Base-by-base conservation (phyloP, 2,329 filamentous ascomycete genomes). In the Beauveria sp. region DNA sequence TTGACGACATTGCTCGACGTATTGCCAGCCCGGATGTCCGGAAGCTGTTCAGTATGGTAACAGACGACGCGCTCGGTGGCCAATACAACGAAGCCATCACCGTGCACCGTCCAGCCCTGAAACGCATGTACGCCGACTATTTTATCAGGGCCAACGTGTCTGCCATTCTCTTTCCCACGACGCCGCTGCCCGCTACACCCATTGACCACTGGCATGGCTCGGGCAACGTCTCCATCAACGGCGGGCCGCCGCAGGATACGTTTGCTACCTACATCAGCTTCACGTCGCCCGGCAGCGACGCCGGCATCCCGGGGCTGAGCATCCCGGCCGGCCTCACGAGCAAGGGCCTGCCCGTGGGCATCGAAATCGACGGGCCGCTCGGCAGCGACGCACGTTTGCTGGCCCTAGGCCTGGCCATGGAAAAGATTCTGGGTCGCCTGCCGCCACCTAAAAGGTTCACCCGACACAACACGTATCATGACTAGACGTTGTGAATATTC, bases 131-230 rank as follows among this genome's bases (percentile, higher is more conserved):
- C 43, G 51, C 52, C 9, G 42, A 61, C 22, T 64, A 66, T 43
- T 66, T 66, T 30, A 5, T 18, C 5, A 38, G 22, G 8, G 52
- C 58, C 34, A 47, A 54, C 20, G 51, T 66, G 14, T 61, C 63
- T 22, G 64, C 63, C 18, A 59, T 66, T 26, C 30, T 65, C 9
- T 66, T 66, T 24, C 64, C 64, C 10, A 65, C 64, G 9, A 66
- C 64, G 5, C 59, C 63, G 5, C 51, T 66, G 26, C 63, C 64
- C n/a, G 64, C 64, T 18, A 63, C 54, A 3, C 63, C 63, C 1
- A 65, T 66, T 0, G 63, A 66, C 42, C 30, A 47, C 14, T 28
- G 60, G 8, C 14, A 65, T 34, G 62, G 63, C 5, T 65, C 63
- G 12, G 63, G 64, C 20, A 62, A 62, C 28, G 62, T 66, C 5